Evolutionary conservation across 305 asterid species (phyloP), one percentile per base, ranked within the genome.

Genomic region (Rubia tinctorum): DNA sequence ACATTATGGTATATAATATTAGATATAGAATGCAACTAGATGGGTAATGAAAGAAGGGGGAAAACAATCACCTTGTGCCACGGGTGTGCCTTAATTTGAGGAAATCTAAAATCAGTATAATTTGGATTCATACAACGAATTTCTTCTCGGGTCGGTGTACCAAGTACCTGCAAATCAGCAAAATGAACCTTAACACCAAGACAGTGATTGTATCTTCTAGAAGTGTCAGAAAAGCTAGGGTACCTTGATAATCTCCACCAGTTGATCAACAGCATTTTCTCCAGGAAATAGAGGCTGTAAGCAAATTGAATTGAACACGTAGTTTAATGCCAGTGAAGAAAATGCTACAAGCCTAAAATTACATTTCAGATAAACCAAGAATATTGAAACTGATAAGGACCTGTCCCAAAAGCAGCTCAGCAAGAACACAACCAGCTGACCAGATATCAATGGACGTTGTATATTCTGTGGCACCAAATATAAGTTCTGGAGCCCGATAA

Each of bases 211-310:
- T n/a, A n/a, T n/a, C n/a, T n/a, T n/a, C n/a, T n/a, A n/a, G n/a
- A n/a, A n/a, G n/a, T n/a, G n/a, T 47, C 58, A 71, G 51, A 68
- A 47, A 77, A 72, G n/a, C n/a, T n/a, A n/a, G n/a, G n/a, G n/a
- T 64, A 94, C 99, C 93, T 92, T 92, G 88, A 94, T 94, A 71
- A 94, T 94, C 90, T 92, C 98, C 45, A 94, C 99, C 75, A 94
- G 95, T 82, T 94, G 99, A 83, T 92, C 99, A 5, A 94, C 99
- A 14, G 98, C 98, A 88, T 89, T 94, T 85, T 92, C 99, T 78
- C 99, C 99, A 8, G 99, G 99, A 84, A 94, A 94, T 71, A 95
- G 85, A 23, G 97, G 98, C 99, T 95, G 97, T 63, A 69, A 72
- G 53, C 7, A 66, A 63, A 37, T 68, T 5, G 71, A 73, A 77